Base-by-base conservation (phyloP, 2,329 filamentous ascomycete species). In the Uncinocarpus reesii region DNA sequence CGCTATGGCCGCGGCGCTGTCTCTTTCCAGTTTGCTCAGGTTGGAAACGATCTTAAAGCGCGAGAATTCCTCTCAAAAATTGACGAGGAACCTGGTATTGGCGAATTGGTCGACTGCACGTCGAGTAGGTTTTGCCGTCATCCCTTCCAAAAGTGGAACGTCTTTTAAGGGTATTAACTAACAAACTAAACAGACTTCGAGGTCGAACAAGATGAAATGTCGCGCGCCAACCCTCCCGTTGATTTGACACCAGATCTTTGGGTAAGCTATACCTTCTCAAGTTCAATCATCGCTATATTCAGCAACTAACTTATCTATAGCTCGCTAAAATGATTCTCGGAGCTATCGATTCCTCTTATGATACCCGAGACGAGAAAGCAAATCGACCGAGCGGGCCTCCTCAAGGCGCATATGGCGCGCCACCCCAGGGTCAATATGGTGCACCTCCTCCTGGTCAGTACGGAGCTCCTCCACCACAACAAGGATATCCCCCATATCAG, bases 1-100 rank as follows among this genome's bases (percentile, higher is more conserved):
- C 71, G 69, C 43, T 78, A 76, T 56, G 78, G 78, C 26, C 68
- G 69, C 23, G 75, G 75, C 42, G 77, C 77, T n/a, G 63, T 83
- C 51, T 73, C 77, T 0, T 83, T 83, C 67, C 78, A 83, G 58
- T 83, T 83, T 58, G 79, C 80, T 0, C 80, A 84, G 57, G 80
- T 84, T 42, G 80, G 80, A 53, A 82, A 81, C 56, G 80, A 84
- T 57, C 69, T 75, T 59, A 74, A 75, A 54, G 80, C 80, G 1
- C 75, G 76, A 47, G 74, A 80, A 52, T 84, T 83, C 69, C 67
- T 84, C 41, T 64, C 70, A 42, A 76, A 76, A 57, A 71, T 84
- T n/a, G 80, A 84, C 56, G 73, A 77, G 52, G 78, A 83, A 51
- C 77, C 78, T 10, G 62, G 64, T 18, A 75, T 84, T 57, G 80